Evolutionary conservation across 2,329 filamentous ascomycete genomes (phyloP), one percentile per base, ranked within the genome.

Genomic region (Alternaria angustiovoidea): DNA sequence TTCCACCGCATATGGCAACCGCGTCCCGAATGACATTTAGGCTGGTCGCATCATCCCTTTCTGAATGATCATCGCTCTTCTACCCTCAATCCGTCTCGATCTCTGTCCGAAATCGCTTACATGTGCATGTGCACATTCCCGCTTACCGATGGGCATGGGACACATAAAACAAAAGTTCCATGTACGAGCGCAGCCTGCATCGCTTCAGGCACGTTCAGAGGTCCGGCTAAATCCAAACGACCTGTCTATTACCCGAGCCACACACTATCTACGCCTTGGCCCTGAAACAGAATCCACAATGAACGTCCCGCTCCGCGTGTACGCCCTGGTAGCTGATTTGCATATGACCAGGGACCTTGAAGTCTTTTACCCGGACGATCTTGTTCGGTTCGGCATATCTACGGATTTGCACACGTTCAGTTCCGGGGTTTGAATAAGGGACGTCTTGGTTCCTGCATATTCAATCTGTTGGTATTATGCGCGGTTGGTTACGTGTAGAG

Each of bases 191-290:
- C 20, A 49, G 30, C 20, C 46, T 20, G 22, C 46, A 36, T 49
- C 20, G 30, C 46, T 49, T 26, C 20, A 36, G 30, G 46, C 46
- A 49, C 32, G 14, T 49, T 38, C 20, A 38, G 46, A 48, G 59
- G 62, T 28, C 43, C 55, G 62, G 59, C 51, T 64, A 59, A 64
- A 60, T 46, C 54, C 32, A 41, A 46, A 44, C 20, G 18, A 14
- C 26, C 14, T 42, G 14, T 43, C 24, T 30, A 43, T 53, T 30
- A 30, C 24, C 34, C 49, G 49, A 41, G 24, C 49, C 16, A 51
- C 32, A 36, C 20, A 49, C 30, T 38, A 22, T 49, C 32, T 36
- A 9, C 32, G 30, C 32, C 46, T 38, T 36, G 32, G 20, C 20
- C 46, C 32, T 32, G 18, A 34, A 32, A 32, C 24, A 43, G 18